Percentiles rank a stretch among this genome's conserved stretches.
Conservation (phyloP, 1,284 basidiomycete species). For the Termitomyces sp. region DNA sequence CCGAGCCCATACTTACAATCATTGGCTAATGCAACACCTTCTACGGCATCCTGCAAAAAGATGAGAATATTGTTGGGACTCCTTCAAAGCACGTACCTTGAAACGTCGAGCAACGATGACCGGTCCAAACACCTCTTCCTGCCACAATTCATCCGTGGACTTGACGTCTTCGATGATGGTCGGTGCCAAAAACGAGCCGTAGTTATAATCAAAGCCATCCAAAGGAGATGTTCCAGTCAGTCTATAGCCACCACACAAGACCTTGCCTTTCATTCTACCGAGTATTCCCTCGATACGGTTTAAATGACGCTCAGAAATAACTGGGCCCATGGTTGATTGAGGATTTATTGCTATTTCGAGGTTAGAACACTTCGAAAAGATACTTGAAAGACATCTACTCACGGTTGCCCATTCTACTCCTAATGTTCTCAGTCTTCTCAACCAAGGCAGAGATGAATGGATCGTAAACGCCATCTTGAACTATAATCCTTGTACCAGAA, state of each 20-base stretch:
- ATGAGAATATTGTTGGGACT: background rate
- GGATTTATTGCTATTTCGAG: slow-evolving; percentile 55
- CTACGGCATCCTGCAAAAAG: slow-evolving; percentile 46
- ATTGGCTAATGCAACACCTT: slow-evolving; percentile 69
- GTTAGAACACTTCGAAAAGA: background rate
- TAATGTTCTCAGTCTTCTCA: slow-evolving; percentile 58
- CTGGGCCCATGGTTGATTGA: slow-evolving; percentile 67
- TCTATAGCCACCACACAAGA: slow-evolving; percentile 61
- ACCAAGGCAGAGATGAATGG: slow-evolving; percentile 59
- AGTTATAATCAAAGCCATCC: slow-evolving; percentile 64
- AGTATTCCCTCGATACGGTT: slow-evolving; percentile 59
- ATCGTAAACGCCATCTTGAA: slow-evolving; percentile 66
- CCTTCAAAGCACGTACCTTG: slow-evolving; percentile 34
- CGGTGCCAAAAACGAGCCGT: slow-evolving; percentile 71
- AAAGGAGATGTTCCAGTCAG: slow-evolving; percentile 55
- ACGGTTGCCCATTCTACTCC: slow-evolving; percentile 72
- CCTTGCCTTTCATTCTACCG: slow-evolving; percentile 38
- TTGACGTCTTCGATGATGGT: slow-evolving; percentile 65
- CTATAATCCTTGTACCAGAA: slow-evolving; percentile 68
- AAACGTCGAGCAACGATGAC: slow-evolving; percentile 70
- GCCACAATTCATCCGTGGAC: slow-evolving; percentile 62
- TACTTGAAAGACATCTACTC: slow-evolving; percentile 22
- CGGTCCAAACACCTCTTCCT: slow-evolving; percentile 78
- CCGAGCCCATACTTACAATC: slow-evolving; percentile 75
- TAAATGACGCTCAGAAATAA: slow-evolving; percentile 65